A percentile compares a stretch with the other conserved stretches of the same genome.
These are phyloP conservation scores for Isatis lusitanica DNA, from an alignment of 441 rosid species.

Conservation along the genomic window DNA sequence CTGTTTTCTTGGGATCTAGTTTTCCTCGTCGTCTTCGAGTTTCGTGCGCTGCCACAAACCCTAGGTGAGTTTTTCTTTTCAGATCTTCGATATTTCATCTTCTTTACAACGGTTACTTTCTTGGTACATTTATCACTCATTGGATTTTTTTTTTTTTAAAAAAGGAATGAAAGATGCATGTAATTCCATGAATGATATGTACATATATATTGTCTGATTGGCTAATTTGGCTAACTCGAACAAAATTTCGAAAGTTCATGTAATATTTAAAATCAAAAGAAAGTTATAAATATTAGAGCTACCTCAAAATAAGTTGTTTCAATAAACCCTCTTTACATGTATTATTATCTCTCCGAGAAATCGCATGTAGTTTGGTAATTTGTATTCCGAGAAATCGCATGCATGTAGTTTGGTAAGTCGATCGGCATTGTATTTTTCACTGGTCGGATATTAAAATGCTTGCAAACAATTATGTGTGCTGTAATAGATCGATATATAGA, in stretches of 20 bases:
- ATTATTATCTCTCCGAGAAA: neutral
- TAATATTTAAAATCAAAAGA: neutral
- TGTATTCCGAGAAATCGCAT: neutral
- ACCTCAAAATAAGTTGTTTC: neutral
- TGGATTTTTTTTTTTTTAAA: neutral
- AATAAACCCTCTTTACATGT: constrained; percentile 3
- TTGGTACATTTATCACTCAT: neutral
- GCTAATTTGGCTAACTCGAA: neutral
- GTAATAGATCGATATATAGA: neutral
- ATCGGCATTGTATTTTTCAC: neutral
- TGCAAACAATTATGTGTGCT: neutral
- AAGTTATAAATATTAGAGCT: neutral
- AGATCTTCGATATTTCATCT: neutral
- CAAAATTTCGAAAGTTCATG: neutral
- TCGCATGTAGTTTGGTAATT: neutral
- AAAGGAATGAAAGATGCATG: neutral
- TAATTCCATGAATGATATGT: neutral
- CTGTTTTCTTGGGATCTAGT: neutral
- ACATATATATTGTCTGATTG: neutral
- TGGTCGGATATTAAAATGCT: neutral
- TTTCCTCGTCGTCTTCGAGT: neutral
- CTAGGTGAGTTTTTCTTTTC: neutral
- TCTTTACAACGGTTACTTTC: neutral
- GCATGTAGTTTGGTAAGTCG: constrained; percentile 1
- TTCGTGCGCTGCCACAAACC: constrained; percentile 19